Base-by-base conservation (phyloP, 2,329 filamentous ascomycete genomes). In the Colletotrichum coccodes region DNA sequence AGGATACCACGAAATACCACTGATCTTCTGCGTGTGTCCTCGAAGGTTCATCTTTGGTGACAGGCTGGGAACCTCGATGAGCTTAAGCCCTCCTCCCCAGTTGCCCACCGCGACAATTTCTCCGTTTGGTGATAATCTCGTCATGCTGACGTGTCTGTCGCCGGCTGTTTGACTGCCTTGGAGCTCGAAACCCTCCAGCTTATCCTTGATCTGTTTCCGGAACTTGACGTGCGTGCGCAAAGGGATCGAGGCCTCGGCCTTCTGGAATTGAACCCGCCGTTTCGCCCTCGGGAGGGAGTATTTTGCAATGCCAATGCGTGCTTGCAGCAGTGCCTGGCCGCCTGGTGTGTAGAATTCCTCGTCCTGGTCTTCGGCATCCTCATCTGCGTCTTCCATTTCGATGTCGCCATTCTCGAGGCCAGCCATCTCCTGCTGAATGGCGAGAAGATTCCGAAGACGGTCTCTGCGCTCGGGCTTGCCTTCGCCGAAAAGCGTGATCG, bases 331-430 rank as follows among this genome's bases (percentile, higher is more conserved):
- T 46, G 91, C 90, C 4, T 89, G 85, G 1, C 90, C 89, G 3
- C 96, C 96, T 74, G 92, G 88, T 0, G 95, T 97, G 79, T 98
- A 99, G 79, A 98, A 99, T 74, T 99, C 96, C 76, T 98, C 94
- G 72, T 97, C 93, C 73, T 91, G 90, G 21, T 90, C 89, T 5
- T 89, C 89, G 2, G 89, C 89, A 21, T 79, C 81, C 60, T 76
- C 77, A 66, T 79, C 77, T 9, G 79, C 87, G 75, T 93, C 91
- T 49, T 86, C 87, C 87, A 90, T 90, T 50, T 80, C 84, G 68
- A 86, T 84, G 72, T 91, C 91, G 60, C 87, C 90, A 1, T 81
- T 84, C 71, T 89, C 83, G 44, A 84, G 79, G 26, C 82, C 85
- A 18, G 83, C 83, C 71, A 88, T 87, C 77, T 95, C 92, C 1